Evolutionary conservation across 352 stramenopile genomes (phyloP).

Genomic region (Thraustochytrium striatum): DNA sequence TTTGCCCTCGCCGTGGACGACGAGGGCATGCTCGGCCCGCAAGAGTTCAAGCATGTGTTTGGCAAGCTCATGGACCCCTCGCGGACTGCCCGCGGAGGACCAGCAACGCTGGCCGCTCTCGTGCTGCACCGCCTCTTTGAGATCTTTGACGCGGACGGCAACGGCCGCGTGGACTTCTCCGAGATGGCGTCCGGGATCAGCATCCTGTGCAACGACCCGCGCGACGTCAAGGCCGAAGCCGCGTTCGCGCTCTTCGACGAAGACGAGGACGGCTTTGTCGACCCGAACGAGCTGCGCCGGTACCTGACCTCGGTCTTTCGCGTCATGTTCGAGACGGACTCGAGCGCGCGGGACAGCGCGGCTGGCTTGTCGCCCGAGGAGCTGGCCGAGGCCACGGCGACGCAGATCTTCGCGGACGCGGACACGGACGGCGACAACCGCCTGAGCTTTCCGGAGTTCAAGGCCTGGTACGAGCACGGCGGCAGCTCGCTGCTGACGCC

Average conservation of each 20-base stretch:
- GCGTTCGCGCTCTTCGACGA: slow-evolving; percentile 56
- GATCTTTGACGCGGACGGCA: slow-evolving; percentile 49
- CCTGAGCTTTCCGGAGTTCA: slow-evolving; percentile 46
- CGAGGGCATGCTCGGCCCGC: slow-evolving; percentile 48
- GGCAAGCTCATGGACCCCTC: slow-evolving; percentile 6
- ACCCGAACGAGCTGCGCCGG: slow-evolving; percentile 58
- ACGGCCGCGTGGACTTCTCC: slow-evolving; percentile 51
- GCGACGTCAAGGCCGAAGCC: slow-evolving; percentile 54
- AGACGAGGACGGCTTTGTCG: slow-evolving; percentile 53
- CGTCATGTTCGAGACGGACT: not conserved
- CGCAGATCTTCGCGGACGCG: slow-evolving; percentile 13
- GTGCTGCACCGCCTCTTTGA: slow-evolving; percentile 47
- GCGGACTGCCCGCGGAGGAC: too few relatives aligned
- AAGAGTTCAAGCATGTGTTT: slow-evolving; percentile 34
- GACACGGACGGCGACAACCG: slow-evolving; percentile 32
- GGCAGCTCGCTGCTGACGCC: too few relatives aligned
- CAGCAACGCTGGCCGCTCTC: too few relatives aligned
- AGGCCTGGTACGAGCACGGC: slow-evolving; percentile 44
- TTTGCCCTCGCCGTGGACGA: slow-evolving; percentile 54
- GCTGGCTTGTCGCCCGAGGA: slow-evolving; percentile 27
- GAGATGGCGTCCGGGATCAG: slow-evolving; percentile 53
- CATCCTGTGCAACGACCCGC: slow-evolving; percentile 51
- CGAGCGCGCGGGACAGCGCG: not conserved
- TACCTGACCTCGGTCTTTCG: slow-evolving; percentile 59
- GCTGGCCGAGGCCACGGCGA: slow-evolving; percentile 23